A percentile compares a stretch with the other conserved stretches of the same genome.
Evolutionary conservation across 768 basidiomycete species (phyloP).

Genomic region (Calocybe cyanea): DNA sequence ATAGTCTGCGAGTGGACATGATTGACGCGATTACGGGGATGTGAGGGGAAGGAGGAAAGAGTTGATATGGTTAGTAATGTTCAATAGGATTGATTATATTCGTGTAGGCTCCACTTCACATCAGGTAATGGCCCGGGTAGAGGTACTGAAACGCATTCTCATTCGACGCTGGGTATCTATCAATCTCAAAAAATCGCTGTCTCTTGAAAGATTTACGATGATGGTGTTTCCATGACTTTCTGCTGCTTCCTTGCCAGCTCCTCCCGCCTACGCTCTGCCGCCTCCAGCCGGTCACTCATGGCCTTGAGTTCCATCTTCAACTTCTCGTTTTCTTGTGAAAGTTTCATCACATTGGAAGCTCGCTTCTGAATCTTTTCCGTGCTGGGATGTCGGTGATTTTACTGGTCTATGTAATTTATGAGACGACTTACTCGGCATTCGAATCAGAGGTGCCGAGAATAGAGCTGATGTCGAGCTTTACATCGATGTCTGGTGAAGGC

Average conservation of each 20-base stretch:
- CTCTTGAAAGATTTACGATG: conserved; percentile 6
- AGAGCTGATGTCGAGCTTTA: conserved; percentile 41
- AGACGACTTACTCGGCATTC: conserved; percentile 45
- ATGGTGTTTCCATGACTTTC: conserved; percentile 14
- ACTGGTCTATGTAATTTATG: conserved; percentile 10
- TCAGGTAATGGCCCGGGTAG: background rate
- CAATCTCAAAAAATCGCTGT: background rate
- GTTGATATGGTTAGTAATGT: conserved; percentile 11
- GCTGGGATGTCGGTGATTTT: conserved; percentile 26
- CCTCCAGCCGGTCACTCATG: conserved; percentile 72
- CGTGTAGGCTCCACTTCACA: conserved; percentile 7
- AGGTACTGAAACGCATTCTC: background rate
- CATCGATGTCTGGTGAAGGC: conserved; percentile 40
- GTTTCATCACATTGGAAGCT: conserved; percentile 71
- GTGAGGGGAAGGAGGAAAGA: conserved; percentile 7
- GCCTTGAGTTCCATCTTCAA: conserved; percentile 71
- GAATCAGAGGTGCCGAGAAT: conserved; percentile 33
- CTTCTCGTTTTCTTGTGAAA: conserved; percentile 77
- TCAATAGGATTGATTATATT: conserved; percentile 7
- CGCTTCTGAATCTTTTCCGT: conserved; percentile 60
- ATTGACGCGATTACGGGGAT: no score
- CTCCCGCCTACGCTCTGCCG: conserved; percentile 61
- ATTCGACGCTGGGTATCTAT: conserved; percentile 2
- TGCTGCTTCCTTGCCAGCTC: conserved; percentile 35
- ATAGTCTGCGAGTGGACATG: conserved; percentile 41